Base-by-base conservation (phyloP, 192 early-diverging fungal species). In the Spizellomyces punctatus region DNA sequence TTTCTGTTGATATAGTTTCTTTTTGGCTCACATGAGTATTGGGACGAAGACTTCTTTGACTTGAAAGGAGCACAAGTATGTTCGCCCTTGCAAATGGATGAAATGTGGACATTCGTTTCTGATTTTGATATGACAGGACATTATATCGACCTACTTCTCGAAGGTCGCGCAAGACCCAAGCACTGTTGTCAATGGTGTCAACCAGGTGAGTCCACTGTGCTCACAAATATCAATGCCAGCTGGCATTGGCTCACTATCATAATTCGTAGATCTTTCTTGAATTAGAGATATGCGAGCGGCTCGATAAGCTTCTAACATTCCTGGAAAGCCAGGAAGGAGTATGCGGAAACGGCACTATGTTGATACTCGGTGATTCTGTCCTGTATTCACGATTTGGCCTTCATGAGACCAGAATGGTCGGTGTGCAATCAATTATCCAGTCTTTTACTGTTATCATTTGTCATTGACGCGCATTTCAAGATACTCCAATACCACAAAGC, bases 11-110 rank as follows among this genome's bases (percentile, higher is more conserved):
- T 21, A 8, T 49, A 86, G 83, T 82, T 87, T 44, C 62, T 87
- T 8, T 87, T 87, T 69, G 86, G 86, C 14, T 69, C 84, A 2
- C 66, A 75, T 50, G 78, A 83, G 21, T 78, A 71, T 52, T 88
- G 87, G 87, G 86, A 88, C 74, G 82, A 83, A 60, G 83, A 88
- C 44, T 78, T 85, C 63, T 85, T 86, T 66, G 85, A 88, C 65
- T 67, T 88, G 58, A 81, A 79, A 46, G 87, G 87, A 4, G 84
- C 84, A 3, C 83, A 88, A 36, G 27, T 36, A 36, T 36, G 27
- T 36, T 36, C 27, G 27, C 27, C 27, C 27, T 36, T 36, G 3
- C 3, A 36, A 36, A 36, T 36, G 27, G 3, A 36, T 36, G 27
- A 36, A 36, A 36, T 36, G 27, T 36, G 27, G 27, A 36, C 27